A percentile compares a stretch with the other conserved stretches of the same genome.
Evolutionary conservation across 1,284 basidiomycete species (phyloP).

Genomic region (Cystobasidiaceae sp.): DNA sequence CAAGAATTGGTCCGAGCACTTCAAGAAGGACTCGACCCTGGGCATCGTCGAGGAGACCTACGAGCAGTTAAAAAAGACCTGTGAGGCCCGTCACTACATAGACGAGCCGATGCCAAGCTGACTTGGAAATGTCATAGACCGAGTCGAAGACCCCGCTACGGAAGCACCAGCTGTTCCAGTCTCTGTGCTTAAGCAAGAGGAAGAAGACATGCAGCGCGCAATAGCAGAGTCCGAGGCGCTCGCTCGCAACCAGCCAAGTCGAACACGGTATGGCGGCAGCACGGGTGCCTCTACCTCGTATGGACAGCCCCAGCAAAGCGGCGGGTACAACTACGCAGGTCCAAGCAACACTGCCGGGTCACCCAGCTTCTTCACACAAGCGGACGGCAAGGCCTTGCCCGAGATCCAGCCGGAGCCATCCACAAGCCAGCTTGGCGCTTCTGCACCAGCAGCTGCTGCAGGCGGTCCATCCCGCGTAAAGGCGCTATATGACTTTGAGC

Average conservation of each 20-base stretch:
- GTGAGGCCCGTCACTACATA: not conserved
- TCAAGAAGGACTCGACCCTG: conserved; percentile 60
- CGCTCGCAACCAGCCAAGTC: conserved; percentile 23
- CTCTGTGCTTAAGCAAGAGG: conserved; percentile 30
- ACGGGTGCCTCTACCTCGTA: conserved; percentile 37
- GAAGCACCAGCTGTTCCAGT: conserved; percentile 7
- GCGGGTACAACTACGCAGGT: conserved; percentile 31
- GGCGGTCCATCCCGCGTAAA: conserved; percentile 64
- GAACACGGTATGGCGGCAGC: conserved; percentile 25
- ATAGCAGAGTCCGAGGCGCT: conserved; percentile 59
- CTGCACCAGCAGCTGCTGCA: not conserved
- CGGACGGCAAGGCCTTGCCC: conserved; percentile 43
- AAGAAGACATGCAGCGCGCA: conserved; percentile 80
- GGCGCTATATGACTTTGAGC: conserved; percentile 84
- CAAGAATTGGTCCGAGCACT: conserved; percentile 79
- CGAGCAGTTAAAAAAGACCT: conserved; percentile 58
- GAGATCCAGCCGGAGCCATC: conserved; percentile 36
- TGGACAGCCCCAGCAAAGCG: conserved; percentile 38
- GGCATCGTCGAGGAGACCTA: conserved; percentile 90
- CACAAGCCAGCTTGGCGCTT: not conserved
- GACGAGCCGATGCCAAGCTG: not conserved
- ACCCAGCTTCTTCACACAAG: conserved; percentile 33
- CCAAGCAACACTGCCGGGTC: not conserved
- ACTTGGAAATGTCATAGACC: conserved; percentile 4
- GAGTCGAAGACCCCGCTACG: conserved; percentile 4